Percentiles rank a stretch among this genome's conserved stretches.
phyloP scores from a whole-genome alignment of 139 green algal species.

The Chlamydomonas incerta region DNA sequence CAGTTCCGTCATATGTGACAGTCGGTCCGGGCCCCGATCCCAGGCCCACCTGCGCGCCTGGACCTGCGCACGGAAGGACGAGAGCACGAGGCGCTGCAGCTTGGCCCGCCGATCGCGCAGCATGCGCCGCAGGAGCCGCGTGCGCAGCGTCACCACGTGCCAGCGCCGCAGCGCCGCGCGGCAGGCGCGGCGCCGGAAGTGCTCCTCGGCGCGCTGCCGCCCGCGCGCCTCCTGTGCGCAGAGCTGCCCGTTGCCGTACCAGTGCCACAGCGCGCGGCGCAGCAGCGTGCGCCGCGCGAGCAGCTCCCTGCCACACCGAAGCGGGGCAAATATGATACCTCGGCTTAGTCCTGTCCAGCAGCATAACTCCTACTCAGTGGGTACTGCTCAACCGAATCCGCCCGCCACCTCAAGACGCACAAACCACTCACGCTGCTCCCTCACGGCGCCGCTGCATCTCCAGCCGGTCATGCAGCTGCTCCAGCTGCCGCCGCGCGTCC shows the following conservation, averaged over 20 bases:
- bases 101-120: neutral
- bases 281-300: constrained; percentile 5
- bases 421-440: constrained; percentile 13
- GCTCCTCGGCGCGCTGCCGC: neutral
- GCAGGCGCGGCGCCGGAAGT: neutral
- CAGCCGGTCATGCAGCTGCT: neutral
- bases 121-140: constrained; percentile 2
- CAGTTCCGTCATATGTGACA: too few relatives aligned
- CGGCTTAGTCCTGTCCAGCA: too few relatives aligned
- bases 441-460: neutral
- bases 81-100: neutral
- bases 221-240: neutral
- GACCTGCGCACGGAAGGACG: neutral
- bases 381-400: too few relatives aligned
- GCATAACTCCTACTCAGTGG: too few relatives aligned
- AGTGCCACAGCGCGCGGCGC: constrained; percentile 27
- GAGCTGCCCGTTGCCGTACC: neutral
- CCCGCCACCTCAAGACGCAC: too few relatives aligned
- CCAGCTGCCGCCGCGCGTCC: neutral
- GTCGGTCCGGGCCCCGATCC: too few relatives aligned
- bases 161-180: constrained; percentile 8
- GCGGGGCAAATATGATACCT: too few relatives aligned
- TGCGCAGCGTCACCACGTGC: constrained; percentile 20
- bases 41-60: constrained; percentile 19
- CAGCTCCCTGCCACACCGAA: neutral